Base-by-base conservation (phyloP, 768 basidiomycete genomes). In the Tricholoma saponaceum region DNA sequence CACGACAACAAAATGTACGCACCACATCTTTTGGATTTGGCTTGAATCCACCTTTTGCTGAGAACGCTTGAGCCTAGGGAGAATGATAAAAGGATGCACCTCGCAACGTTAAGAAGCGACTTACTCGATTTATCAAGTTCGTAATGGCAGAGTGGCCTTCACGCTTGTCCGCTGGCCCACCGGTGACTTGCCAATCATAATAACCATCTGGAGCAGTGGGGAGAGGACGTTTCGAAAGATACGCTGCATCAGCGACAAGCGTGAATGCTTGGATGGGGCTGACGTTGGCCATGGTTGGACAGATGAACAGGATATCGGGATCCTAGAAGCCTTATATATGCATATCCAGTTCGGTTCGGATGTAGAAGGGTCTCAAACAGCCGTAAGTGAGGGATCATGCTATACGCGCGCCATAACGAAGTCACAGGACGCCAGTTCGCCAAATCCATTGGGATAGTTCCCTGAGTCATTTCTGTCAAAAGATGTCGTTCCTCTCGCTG, bases 131-230 rank as follows among this genome's bases (percentile, higher is more conserved):
- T 39, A 71, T 54, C 52, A 73, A 61, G 51, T 74, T 74, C 47
- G 69, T 72, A 16, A 78, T 60, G 7, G 61, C 62, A 9, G 75
- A 73, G 51, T 78, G 76, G 7, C 67, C 70, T 37, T 73, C 64
- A 1, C 59, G 62, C 20, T 63, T 59, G 16, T 62, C 62, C n/a
- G 64, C 64, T 16, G 70, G 67, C 28, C 69, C 62, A 13, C 67
- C 63, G 8, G 66, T 64, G 12, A 73, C 69, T 61, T 79, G 69
- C 65, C 70, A 75, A 60, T 79, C 76, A 62, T 81, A 81, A 52
- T 72, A 73, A 6, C 79, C 79, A 58, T 77, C 76, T 4, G 75
- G 74, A 4, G 79, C 73, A 33, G 59, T 62, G 6, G 80, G 80
- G 1, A 71, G 65, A 23, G 73, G 63, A 9, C 79, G 70, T 6